Base-by-base conservation (phyloP, 1,284 basidiomycete species). In the Pseudozyma hubeiensis region DNA sequence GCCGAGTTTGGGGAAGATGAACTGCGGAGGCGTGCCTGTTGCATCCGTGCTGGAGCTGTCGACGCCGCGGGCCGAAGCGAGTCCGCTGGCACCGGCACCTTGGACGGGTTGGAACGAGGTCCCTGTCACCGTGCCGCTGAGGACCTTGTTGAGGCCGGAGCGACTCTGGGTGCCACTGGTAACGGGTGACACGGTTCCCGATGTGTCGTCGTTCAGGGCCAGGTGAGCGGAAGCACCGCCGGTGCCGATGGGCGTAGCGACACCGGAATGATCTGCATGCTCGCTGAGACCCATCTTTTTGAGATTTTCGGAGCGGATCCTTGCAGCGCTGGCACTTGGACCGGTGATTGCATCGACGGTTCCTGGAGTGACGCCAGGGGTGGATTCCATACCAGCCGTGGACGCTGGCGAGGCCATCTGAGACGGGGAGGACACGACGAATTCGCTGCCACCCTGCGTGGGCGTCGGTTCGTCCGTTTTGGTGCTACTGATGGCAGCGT, bases 1-100 rank as follows among this genome's bases (percentile, higher is more conserved):
- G 55, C 79, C 79, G 19, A 81, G 70, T 67, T 81, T 81, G 56
- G 79, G 79, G 61, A 81, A 81, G 58, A 81, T 65, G 67, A 81
- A 81, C 46, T 81, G 80, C 9, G 78, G 77, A 10, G 80, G 80
- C 13, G 80, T 81, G 51, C 57, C 54, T 17, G 68, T 46, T 13
- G 39, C 43, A 13, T 62, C 52, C 50, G 24, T 59, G 61, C 55
- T 55, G 34, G 64, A 47, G 17, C 57, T 53, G 29, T 78, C 76
- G 11, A 80, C 67, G 9, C 75, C 75, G 17, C 78, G 72, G 8
- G 78, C 78, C 8, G 66, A 64, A 16, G 75, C 73, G 11, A 80
- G 75, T 24, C 78, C 78, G 33, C 69, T 71, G 19, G 78, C 78
- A 41, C 78, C 78, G 5, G 77, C 68, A 8, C 75, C 77, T 46